Percentiles rank a stretch among this genome's conserved stretches.
phyloP scores from a whole-genome alignment of 352 stramenopile species.

The Phytophthora syringae region DNA sequence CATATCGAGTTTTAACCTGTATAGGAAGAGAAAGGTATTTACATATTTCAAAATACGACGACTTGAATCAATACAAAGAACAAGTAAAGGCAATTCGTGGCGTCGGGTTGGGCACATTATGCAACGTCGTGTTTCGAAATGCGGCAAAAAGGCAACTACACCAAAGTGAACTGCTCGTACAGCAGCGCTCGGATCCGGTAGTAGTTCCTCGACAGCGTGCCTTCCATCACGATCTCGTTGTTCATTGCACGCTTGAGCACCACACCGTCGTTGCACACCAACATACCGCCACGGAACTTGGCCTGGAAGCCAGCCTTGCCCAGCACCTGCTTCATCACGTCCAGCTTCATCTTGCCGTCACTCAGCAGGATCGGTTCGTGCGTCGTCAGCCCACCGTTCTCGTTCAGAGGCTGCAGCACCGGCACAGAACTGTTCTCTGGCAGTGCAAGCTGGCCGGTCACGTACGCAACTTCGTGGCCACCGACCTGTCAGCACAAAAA shows the following conservation, averaged over 20 bases:
- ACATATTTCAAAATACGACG: conserved; percentile 4
- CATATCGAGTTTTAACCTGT: background rate
- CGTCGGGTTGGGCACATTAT: conserved; percentile 1
- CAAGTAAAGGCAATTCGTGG: background rate
- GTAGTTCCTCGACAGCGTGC: conserved; percentile 84
- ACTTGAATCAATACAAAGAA: conserved; percentile 4
- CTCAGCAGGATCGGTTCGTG: conserved; percentile 88
- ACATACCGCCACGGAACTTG: conserved; percentile 90
- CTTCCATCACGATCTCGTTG: conserved; percentile 90
- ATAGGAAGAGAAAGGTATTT: conserved; percentile 6
- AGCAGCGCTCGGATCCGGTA: conserved; percentile 88
- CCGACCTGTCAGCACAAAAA: conserved; percentile 56
- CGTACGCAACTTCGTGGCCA: conserved; percentile 85
- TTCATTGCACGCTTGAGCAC: conserved; percentile 87
- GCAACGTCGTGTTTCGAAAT: conserved; percentile 14
- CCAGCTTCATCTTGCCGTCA: conserved; percentile 90
- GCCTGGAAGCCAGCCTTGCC: conserved; percentile 88
- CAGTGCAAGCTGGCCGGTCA: conserved; percentile 77
- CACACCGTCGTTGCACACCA: conserved; percentile 90
- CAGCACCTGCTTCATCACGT: conserved; percentile 90
- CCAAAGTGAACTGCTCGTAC: conserved; percentile 90
- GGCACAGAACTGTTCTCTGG: conserved; percentile 76
- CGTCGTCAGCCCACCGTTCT: conserved; percentile 40
- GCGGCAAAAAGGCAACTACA: conserved; percentile 38
- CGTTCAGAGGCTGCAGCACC: conserved; percentile 64